These are phyloP conservation scores for Fusarium sp. DNA, from an alignment of 2,329 filamentous ascomycete genomes.

Conservation along the genomic window DNA sequence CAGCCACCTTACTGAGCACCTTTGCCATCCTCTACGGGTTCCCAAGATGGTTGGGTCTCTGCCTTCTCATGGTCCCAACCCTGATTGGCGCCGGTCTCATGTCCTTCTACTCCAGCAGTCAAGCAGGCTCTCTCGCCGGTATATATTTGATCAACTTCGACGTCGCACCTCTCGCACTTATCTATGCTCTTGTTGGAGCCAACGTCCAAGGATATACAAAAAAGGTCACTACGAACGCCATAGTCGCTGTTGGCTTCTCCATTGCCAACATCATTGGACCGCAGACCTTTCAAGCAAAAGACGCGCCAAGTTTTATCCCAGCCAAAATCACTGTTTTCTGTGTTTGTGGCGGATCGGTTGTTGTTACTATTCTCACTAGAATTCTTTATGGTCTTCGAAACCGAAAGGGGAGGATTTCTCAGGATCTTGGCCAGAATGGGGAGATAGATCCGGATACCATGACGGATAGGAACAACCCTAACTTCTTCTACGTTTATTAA, in stretches of 20 bases:
- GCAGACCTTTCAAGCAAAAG: not conserved
- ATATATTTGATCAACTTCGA: slow-evolving; percentile 15
- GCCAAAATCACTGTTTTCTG: slow-evolving; percentile 10
- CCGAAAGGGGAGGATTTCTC: not conserved
- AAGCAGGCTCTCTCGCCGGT: not conserved
- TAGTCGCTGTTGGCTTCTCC: not conserved
- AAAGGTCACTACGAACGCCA: slow-evolving; percentile 7
- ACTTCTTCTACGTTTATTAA: slow-evolving; percentile 4
- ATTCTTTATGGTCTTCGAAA: not conserved
- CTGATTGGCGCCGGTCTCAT: not conserved
- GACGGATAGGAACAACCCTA: slow-evolving; percentile 8
- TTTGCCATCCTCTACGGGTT: slow-evolving; percentile 4
- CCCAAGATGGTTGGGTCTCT: not conserved
- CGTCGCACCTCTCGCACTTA: not conserved
- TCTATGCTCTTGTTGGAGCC: slow-evolving; percentile 5
- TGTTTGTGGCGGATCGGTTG: not conserved
- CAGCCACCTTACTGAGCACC: not conserved
- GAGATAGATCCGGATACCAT: not conserved
- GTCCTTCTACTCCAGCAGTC: slow-evolving; percentile 5
- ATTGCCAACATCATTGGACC: slow-evolving; percentile 14
- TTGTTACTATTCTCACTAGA: not conserved
- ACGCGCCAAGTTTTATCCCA: not conserved
- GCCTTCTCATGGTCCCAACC: slow-evolving; percentile 11
- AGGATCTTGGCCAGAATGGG: not conserved
- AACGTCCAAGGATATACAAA: slow-evolving; percentile 8